Base-by-base conservation (phyloP, 352 stramenopile genomes). In the Pythium phragmitis region DNA sequence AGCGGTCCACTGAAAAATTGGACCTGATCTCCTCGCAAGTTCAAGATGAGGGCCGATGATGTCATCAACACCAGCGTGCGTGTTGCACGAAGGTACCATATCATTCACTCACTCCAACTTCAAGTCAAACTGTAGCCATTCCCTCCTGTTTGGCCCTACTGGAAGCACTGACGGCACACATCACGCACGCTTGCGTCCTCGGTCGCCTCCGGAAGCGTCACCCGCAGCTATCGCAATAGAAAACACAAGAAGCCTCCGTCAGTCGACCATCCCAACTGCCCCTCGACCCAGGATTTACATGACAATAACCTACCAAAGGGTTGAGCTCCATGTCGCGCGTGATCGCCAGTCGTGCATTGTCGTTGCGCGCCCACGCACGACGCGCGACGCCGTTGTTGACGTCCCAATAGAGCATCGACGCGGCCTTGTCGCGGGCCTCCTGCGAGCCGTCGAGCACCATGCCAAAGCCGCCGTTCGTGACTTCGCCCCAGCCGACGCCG, bases 401-500 rank as follows among this genome's bases (percentile, higher is more conserved):
- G 67, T 96, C 88, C 87, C 88, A 96, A 49, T 82, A 78, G 43
- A 96, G 73, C 84, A 96, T 95, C 50, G 71, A 73, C 33, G 66
- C 70, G 43, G 85, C 84, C 66, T 90, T 89, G 47, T 77, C 42
- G 4, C 71, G 79, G 4, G 88, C 86, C 19, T 81, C 77, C 36
- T 82, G 65, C 16, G 82, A 89, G 30, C 88, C 88, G 54, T 96
- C 88, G 47, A 96, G 73, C 57, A 96, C 87, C 74, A 92, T 87
- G 41, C 88, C 88, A 59, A 96, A 96, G 57, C 87, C 88, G 14
- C 88, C 88, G 71, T 96, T 96, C 67, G 87, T 93, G 57, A 95
- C 87, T 64, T 96, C 82, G 33, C 88, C 88, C 87, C 88, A 96
- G 66, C 88, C 88, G 37, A 91, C 80, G 28, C 88, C 88, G n/a